These are phyloP conservation scores for Candida rishiriensis DNA, from an alignment of 805 yeast species.

Conservation along the genomic window DNA sequence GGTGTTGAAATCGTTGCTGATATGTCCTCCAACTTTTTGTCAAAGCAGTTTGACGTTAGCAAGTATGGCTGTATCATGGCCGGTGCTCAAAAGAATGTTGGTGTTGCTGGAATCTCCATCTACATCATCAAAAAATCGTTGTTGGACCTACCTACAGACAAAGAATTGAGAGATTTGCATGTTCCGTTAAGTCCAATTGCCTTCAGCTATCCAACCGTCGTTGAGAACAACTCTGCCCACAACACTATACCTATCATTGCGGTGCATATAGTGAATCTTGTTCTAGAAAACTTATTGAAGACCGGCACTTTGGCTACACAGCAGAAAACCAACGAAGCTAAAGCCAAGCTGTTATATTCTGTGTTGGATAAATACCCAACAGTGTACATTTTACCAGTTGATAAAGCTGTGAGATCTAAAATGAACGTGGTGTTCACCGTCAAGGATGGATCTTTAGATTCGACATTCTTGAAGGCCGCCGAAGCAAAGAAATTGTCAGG, in stretches of 20 bases:
- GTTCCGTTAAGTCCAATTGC: constrained; percentile 89
- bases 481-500: constrained; percentile 59
- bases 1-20: constrained; percentile 86
- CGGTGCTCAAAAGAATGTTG: constrained; percentile 98
- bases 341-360: constrained; percentile 60
- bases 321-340: constrained; percentile 50
- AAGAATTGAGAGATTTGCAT: constrained; percentile 49
- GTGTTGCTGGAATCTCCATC: constrained; percentile 91
- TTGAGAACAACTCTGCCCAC: constrained; percentile 86
- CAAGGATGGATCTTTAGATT: constrained; percentile 53
- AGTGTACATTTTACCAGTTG: constrained; percentile 65
- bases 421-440: constrained; percentile 94
- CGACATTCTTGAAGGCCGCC: constrained; percentile 67
- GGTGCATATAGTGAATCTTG: constrained; percentile 78
- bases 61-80: constrained; percentile 90
- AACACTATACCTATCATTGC: constrained; percentile 96
- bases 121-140: constrained; percentile 84
- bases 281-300: constrained; percentile 54
- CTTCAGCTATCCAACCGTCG: constrained; percentile 79
- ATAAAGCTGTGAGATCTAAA: constrained; percentile 59
- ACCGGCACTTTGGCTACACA: constrained; percentile 72
- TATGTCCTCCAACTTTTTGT: constrained; percentile 88
- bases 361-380: constrained; percentile 64
- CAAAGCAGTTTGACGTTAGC: constrained; percentile 73
- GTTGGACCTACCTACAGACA: constrained; percentile 62